Base-by-base conservation (phyloP, 208 protist genomes). In the Naegleria fowleri region DNA sequence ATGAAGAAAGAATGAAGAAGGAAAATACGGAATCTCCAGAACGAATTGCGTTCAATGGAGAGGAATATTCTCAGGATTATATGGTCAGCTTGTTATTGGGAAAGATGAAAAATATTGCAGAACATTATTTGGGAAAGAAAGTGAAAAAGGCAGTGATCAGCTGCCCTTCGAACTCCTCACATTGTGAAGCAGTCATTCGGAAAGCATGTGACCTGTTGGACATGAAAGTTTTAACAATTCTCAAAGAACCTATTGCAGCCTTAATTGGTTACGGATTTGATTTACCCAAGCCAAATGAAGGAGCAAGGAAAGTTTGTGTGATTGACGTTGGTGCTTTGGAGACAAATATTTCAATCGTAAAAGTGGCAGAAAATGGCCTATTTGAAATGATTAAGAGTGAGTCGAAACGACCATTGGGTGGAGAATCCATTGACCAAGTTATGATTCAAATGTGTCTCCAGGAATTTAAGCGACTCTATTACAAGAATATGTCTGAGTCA, bases 321-420 rank as follows among this genome's bases (percentile, higher is more conserved):
- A 98, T 96, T 91, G 97, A 98, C 92, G 87, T 98, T 16, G 97
- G 97, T 52, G 97, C 97, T 39, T 97, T 96, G 51, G 97, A 95
- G n/a, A 96, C 97, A 83, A 95, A 97, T 96, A 97, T 98, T 25
- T 98, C 96, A 40, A 91, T 98, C 85, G 95, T 99, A 22, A 95
- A 94, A 85, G 67, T 79, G 0, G 97, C 98, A 91, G 97, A 98
- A n/a, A 95, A 97, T 67, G 96, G 96, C 90, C 96, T 98, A 92
- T 98, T 98, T 92, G 96, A 98, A 94, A 98, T 99, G 55, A 96
- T 98, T 86, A 96, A 98, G 52, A 99, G 98, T 51, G 97, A 96
- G 85, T 98, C 98, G 83, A 98, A 99, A 95, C 99, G 98, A n/a
- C 98, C 99, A 93, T 94, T 99, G 22, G 99, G 99, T 58, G 99